phyloP scores from a whole-genome alignment of 192 early-diverging fungal species.

The Umbelopsis isabellina region DNA sequence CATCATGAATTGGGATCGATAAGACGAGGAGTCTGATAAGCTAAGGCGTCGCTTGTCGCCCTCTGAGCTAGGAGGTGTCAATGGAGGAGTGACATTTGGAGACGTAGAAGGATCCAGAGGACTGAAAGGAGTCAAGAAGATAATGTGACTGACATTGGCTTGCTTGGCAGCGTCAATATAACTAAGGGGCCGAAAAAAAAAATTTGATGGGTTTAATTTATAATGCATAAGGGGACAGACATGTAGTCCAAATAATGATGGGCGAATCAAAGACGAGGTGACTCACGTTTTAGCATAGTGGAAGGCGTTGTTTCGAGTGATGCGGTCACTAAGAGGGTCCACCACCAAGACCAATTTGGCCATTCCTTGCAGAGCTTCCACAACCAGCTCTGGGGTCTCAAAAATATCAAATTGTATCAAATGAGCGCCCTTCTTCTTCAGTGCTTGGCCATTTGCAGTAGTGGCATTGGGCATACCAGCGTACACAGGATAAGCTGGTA shows the following conservation, averaged over 20 bases:
- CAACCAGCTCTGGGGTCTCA: conserved; percentile 24
- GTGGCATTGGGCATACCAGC: conserved; percentile 38
- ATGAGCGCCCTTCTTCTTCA: conserved; percentile 31
- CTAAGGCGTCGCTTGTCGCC: background rate
- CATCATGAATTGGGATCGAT: conserved; percentile 35
- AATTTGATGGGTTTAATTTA: conserved; percentile 22
- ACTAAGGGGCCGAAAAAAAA: conserved; percentile 24
- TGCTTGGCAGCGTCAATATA: conserved; percentile 43
- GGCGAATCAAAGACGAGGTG: conserved; percentile 1
- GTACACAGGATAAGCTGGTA: conserved; percentile 31
- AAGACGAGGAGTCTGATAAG: conserved; percentile 18
- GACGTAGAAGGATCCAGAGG: conserved; percentile 30
- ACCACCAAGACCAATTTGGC: conserved; percentile 37
- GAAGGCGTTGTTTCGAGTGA: conserved; percentile 33
- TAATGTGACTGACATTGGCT: conserved; percentile 40
- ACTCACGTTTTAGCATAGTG: conserved; percentile 38
- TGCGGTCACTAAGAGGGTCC: conserved; percentile 42
- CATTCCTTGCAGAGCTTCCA: conserved; percentile 35
- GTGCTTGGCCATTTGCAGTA: conserved; percentile 26
- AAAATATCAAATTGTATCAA: conserved; percentile 37
- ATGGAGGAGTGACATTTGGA: conserved; percentile 22
- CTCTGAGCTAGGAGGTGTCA: conserved; percentile 13
- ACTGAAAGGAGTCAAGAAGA: conserved; percentile 42
- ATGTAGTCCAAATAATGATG: background rate
- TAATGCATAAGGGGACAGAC: background rate